Evolutionary conservation across 2,329 filamentous ascomycete genomes (phyloP).

Genomic region (Dendrostoma leiphaemia): DNA sequence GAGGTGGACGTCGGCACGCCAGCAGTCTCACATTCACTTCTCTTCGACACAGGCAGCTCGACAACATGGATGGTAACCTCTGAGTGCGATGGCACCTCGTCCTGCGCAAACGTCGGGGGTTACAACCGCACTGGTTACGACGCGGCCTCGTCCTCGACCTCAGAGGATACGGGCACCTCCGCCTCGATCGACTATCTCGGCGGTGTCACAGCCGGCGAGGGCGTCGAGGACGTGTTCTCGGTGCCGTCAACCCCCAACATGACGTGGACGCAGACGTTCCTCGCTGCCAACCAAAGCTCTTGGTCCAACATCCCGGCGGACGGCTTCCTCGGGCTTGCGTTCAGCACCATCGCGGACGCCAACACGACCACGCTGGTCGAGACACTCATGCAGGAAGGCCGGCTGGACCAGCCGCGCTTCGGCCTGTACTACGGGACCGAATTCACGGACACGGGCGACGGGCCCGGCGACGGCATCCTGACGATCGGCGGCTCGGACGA

Average conservation of each 20-base stretch:
- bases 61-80: slow-evolving; percentile 32
- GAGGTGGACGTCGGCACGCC: slow-evolving; percentile 29
- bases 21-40: slow-evolving; percentile 24
- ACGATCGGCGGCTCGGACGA: slow-evolving; percentile 33
- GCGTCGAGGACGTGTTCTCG: slow-evolving; percentile 28
- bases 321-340: slow-evolving; percentile 35
- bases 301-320: slow-evolving; percentile 30
- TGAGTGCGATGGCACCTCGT: slow-evolving; percentile 21
- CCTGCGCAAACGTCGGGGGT: slow-evolving; percentile 26
- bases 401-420: slow-evolving; percentile 31
- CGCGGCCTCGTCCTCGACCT: slow-evolving; percentile 25
- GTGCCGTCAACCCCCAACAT: slow-evolving; percentile 10
- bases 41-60: slow-evolving; percentile 35
- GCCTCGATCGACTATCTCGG: slow-evolving; percentile 31
- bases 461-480: slow-evolving; percentile 25
- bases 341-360: slow-evolving; percentile 29
- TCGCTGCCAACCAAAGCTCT: slow-evolving; percentile 28
- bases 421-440: slow-evolving; percentile 29
- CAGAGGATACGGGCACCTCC: slow-evolving; percentile 20
- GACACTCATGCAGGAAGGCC: slow-evolving; percentile 27
- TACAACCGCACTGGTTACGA: slow-evolving; percentile 29
- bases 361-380: slow-evolving; percentile 31
- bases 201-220: slow-evolving; percentile 25
- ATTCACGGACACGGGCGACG: slow-evolving; percentile 16
- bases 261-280: slow-evolving; percentile 29